Evolutionary conservation across 108 stramenopile species (phyloP), one percentile per base, ranked within the genome.

Genomic region (Nannochloropsis salina): DNA sequence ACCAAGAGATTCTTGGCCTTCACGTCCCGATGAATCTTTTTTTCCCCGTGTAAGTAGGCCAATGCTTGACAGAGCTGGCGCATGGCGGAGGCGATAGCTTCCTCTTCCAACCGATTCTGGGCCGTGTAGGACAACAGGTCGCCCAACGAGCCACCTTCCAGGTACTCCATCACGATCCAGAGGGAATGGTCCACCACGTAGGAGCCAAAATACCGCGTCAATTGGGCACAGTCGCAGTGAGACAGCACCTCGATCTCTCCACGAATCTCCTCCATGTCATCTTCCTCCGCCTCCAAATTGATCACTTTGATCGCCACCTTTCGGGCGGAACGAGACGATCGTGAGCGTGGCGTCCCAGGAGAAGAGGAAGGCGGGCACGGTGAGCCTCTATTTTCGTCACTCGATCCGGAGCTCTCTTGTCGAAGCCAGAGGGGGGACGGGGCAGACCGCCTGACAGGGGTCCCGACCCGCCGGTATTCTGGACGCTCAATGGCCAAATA

Each of bases 11-110:
- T 99, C 44, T 96, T 96, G 80, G 91, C 91, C 86, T 99, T 99
- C 84, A 99, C 95, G 86, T 99, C 99, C n/a, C 99, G 94, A 90
- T 99, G 99, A 42, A 99, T 96, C 11, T 88, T 85, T 18, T 94
- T 91, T 90, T 96, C 96, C 79, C 93, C 92, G 89, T 99, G 99
- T 44, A 98, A 90, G 92, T 95, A 96, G 61, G 93, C 91, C 44
- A 98, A 86, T 41, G 95, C 97, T 84, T 95, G 80, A 1, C 95
- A 83, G 1, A 95, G 93, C 90, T 95, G 91, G 84, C 94, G 92
- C 81, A 96, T 85, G 86, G 96, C 94, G 89, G 93, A 96, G 21
- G 74, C 61, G 61, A 74, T 74, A 1, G 61, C 61, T n/a, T n/a
- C 61, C 8, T 74, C 61, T 4, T n/a, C 61, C 8, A 74, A 74